A percentile compares a stretch with the other conserved stretches of the same genome.
Conservation (phyloP, 2,329 filamentous ascomycete genomes). For the Endothia cerciana region DNA sequence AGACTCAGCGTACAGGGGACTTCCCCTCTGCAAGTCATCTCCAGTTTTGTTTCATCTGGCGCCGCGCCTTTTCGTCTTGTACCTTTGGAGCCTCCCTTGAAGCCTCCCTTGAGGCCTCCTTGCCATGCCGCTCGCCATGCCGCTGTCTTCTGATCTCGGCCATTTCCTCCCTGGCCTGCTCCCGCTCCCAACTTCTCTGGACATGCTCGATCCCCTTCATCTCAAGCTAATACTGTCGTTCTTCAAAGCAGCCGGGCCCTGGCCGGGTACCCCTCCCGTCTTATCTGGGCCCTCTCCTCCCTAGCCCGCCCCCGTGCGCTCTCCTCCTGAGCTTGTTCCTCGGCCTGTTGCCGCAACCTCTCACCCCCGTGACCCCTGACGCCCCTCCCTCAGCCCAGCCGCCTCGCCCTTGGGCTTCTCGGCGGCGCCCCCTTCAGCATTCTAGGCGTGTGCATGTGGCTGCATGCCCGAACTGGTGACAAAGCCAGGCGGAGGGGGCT, state of each 20-base stretch:
- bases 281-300: background rate
- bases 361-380: background rate
- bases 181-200: too few species aligned
- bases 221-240: too few species aligned
- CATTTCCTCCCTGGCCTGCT: too few species aligned
- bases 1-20: background rate
- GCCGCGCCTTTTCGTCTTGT: too few species aligned
- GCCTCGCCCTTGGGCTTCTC: background rate
- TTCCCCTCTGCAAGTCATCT: background rate
- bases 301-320: background rate
- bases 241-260: too few species aligned
- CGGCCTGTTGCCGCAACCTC: background rate
- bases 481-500: slow-evolving; percentile 1
- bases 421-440: background rate
- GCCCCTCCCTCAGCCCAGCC: background rate
- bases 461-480: background rate
- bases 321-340: background rate
- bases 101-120: too few species aligned
- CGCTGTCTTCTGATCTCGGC: too few species aligned
- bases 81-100: too few species aligned
- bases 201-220: too few species aligned
- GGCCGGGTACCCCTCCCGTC: too few species aligned
- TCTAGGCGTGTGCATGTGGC: background rate
- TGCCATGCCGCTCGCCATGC: too few species aligned
- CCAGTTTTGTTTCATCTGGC: background rate